Evolutionary conservation across 768 basidiomycete genomes (phyloP).

Genomic region (Dentipellis sp.): DNA sequence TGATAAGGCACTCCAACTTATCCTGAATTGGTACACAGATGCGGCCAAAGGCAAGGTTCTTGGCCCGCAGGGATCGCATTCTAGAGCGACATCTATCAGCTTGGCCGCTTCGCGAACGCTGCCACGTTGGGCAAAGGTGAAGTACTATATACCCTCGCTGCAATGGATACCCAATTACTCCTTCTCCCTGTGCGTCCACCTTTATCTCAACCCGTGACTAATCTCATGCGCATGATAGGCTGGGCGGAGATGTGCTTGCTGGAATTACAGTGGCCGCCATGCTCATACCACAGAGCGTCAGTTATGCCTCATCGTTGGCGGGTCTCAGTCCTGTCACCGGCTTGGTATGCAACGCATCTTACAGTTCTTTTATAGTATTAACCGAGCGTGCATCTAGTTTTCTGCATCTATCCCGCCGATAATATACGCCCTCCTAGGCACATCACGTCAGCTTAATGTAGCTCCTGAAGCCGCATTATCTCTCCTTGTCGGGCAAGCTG

Average conservation of each 20-base stretch:
- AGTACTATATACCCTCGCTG: conserved; percentile 71
- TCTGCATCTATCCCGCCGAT: conserved; percentile 81
- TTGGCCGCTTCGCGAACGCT: background rate
- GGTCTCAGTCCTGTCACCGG: conserved; percentile 80
- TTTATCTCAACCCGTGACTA: conserved; percentile 19
- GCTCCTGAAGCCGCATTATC: conserved; percentile 87
- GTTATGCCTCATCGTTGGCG: conserved; percentile 84
- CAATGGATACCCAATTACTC: conserved; percentile 78
- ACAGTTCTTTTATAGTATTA: background rate
- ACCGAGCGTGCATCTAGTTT: conserved; percentile 35
- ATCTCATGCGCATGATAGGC: conserved; percentile 28
- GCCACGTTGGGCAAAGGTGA: conserved; percentile 34
- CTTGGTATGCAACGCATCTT: conserved; percentile 40
- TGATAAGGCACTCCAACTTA: no score
- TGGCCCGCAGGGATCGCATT: no score
- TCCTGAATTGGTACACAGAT: no score
- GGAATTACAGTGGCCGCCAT: conserved; percentile 81
- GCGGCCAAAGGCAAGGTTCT: no score
- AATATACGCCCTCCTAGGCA: conserved; percentile 86
- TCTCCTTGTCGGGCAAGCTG: conserved; percentile 79
- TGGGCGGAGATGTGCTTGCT: conserved; percentile 69
- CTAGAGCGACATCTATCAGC: background rate
- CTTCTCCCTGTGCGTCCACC: conserved; percentile 44
- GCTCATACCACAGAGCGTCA: conserved; percentile 82
- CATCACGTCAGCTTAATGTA: conserved; percentile 71